phyloP scores from a whole-genome alignment of 805 yeast species.

The Candida succiphila region DNA sequence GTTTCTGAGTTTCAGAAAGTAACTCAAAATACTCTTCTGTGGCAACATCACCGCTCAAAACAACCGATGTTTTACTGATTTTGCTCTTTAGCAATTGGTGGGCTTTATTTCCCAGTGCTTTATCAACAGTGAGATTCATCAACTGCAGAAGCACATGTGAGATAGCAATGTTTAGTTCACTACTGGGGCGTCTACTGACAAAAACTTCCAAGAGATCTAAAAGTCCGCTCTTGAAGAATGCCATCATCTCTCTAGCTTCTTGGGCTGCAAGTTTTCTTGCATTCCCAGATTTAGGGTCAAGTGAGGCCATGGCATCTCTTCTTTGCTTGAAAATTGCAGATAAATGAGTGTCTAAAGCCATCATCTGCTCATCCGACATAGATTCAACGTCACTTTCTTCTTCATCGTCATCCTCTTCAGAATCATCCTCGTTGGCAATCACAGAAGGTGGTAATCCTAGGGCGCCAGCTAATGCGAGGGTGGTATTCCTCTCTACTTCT shows the following conservation, averaged over 20 bases:
- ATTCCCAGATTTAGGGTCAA: slow-evolving; percentile 43
- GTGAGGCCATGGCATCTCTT: slow-evolving; percentile 45
- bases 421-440: slow-evolving; percentile 32
- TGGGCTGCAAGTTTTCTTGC: slow-evolving; percentile 63
- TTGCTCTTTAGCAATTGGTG: slow-evolving; percentile 57
- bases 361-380: slow-evolving; percentile 95
- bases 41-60: slow-evolving; percentile 2
- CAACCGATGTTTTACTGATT: slow-evolving; percentile 34
- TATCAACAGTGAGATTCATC: slow-evolving; percentile 60
- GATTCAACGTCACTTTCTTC: slow-evolving; percentile 62
- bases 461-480: slow-evolving; percentile 59
- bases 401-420: slow-evolving; percentile 41
- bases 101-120: slow-evolving; percentile 62
- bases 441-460: slow-evolving; percentile 46
- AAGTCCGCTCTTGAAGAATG: slow-evolving; percentile 67
- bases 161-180: slow-evolving; percentile 30
- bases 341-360: slow-evolving; percentile 81
- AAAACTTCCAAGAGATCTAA: slow-evolving; percentile 69
- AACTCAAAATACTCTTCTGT: slow-evolving; percentile 13
- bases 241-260: slow-evolving; percentile 72
- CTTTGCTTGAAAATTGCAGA: slow-evolving; percentile 80
- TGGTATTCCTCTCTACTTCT: slow-evolving; percentile 35
- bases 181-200: slow-evolving; percentile 33
- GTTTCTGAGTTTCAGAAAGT: slow-evolving; percentile 33
- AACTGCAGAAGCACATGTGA: slow-evolving; percentile 49